These are phyloP conservation scores for Lentinus tigrinus DNA, from an alignment of 768 basidiomycete genomes.

Conservation along the genomic window DNA sequence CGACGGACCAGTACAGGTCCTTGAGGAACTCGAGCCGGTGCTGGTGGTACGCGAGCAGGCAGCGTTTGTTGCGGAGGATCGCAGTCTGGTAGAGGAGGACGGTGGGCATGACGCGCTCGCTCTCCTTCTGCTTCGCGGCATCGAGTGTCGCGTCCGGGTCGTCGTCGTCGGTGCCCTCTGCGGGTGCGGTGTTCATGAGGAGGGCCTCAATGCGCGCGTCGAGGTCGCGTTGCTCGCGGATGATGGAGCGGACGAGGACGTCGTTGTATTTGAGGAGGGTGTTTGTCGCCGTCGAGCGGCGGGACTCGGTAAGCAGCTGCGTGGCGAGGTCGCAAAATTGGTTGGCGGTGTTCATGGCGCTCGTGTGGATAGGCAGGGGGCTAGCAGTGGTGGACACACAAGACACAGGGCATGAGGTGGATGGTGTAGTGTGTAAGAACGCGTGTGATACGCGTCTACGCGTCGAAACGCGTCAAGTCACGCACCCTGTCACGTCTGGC, in stretches of 20 bases:
- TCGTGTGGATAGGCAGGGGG: background rate
- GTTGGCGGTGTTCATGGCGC: constrained; percentile 46
- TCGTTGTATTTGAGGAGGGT: constrained; percentile 92
- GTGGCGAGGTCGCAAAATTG: constrained; percentile 86
- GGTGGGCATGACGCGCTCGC: constrained; percentile 49
- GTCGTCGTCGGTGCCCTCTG: constrained; percentile 18
- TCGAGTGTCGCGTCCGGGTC: constrained; percentile 30
- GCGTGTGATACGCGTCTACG: background rate
- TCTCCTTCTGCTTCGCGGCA: constrained; percentile 35
- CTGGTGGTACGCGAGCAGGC: constrained; percentile 88
- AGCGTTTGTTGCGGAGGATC: constrained; percentile 92
- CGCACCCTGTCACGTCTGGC: background rate
- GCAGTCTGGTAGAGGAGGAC: constrained; percentile 87
- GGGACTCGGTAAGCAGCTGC: constrained; percentile 83
- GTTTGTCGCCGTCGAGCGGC: constrained; percentile 80
- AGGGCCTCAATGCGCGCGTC: constrained; percentile 50
- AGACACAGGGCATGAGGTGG: background rate
- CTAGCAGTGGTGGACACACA: no score
- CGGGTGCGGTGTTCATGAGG: constrained; percentile 29
- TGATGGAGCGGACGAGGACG: constrained; percentile 76
- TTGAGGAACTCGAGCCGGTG: constrained; percentile 82
- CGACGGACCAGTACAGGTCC: constrained; percentile 87
- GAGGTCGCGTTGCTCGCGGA: constrained; percentile 90
- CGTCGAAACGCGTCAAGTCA: background rate
- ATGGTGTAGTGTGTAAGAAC: background rate